Percentiles rank a stretch among this genome's conserved stretches.
Conservation (phyloP, 1,284 basidiomycete species). For the Xerocomus minutiporus region DNA sequence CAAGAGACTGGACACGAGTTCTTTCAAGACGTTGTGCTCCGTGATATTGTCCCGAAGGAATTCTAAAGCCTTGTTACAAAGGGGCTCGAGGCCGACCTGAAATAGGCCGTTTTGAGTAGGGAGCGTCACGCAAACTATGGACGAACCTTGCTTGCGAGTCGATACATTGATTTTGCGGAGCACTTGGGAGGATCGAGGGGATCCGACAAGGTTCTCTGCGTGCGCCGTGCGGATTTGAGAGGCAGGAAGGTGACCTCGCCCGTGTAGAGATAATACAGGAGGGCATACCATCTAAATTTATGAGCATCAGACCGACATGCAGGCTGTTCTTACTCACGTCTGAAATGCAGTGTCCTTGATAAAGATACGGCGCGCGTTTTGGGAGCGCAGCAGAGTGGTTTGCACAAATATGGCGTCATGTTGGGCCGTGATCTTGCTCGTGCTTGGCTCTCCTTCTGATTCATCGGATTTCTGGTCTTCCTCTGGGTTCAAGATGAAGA, state of each 20-base stretch:
- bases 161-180: slow-evolving; percentile 19
- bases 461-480: neutral
- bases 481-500: neutral
- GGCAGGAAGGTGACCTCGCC: slow-evolving; percentile 7
- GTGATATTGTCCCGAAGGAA: slow-evolving; percentile 2
- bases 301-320: neutral
- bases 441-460: neutral
- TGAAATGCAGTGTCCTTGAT: slow-evolving; percentile 23
- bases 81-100: slow-evolving; percentile 7
- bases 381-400: neutral
- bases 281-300: neutral
- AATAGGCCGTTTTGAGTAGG: neutral
- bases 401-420: neutral
- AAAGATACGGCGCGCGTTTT: slow-evolving; percentile 13
- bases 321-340: slow-evolving; percentile 5
- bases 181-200: slow-evolving; percentile 1
- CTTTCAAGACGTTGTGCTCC: slow-evolving; percentile 10
- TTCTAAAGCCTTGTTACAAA: slow-evolving; percentile 3
- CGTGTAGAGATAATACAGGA: slow-evolving; percentile 15
- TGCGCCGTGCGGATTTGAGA: slow-evolving; percentile 1
- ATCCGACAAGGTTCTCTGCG: neutral
- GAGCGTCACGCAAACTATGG: neutral
- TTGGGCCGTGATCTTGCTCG: neutral
- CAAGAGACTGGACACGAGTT: slow-evolving; percentile 5
- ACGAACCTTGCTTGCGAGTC: slow-evolving; percentile 12